Conservation (phyloP, 2,329 filamentous ascomycete genomes). For the Colletotrichum caudatum region DNA sequence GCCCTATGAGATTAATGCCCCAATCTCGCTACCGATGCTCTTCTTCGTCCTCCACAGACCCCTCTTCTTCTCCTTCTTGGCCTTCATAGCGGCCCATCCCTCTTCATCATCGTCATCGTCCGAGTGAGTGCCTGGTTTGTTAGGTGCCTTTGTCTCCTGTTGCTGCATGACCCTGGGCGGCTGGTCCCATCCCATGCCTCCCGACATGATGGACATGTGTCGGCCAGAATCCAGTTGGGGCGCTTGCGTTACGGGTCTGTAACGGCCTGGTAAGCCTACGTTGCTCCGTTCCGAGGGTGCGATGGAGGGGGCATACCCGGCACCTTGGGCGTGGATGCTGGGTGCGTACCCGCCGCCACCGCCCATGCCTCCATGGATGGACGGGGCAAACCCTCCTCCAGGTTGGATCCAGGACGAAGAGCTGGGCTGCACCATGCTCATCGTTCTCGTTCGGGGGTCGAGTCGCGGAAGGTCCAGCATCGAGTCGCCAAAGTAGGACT, state of each 20-base stretch:
- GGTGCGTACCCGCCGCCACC: conserved; percentile 60
- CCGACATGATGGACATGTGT: conserved; percentile 56
- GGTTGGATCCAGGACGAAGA: conserved; percentile 69
- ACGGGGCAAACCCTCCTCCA: conserved; percentile 61
- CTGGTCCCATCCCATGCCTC: conserved; percentile 51
- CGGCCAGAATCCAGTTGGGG: conserved; percentile 48
- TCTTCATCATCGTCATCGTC: conserved; percentile 76
- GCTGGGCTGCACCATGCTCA: conserved; percentile 86
- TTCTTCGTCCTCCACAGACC: conserved; percentile 75
- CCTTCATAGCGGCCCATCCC: conserved; percentile 78
- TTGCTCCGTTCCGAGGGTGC: conserved; percentile 97
- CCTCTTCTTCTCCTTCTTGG: conserved; percentile 76
- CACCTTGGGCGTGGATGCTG: conserved; percentile 62
- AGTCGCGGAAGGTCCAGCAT: conserved; percentile 58
- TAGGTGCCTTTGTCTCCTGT: conserved; percentile 45
- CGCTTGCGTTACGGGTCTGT: conserved; percentile 85
- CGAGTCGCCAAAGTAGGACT: conserved; percentile 62
- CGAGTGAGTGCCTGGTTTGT: conserved; percentile 56
- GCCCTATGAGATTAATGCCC: conserved; percentile 58
- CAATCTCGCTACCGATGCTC: conserved; percentile 60
- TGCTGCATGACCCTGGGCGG: conserved; percentile 53
- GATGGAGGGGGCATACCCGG: conserved; percentile 87
- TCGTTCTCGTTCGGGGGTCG: conserved; percentile 71
- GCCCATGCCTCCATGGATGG: conserved; percentile 52
- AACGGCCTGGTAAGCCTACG: conserved; percentile 87